Evolutionary conservation across 371 early-diverging fungal species (phyloP), one percentile per base, ranked within the genome.

Genomic region (Coemansia sp.): DNA sequence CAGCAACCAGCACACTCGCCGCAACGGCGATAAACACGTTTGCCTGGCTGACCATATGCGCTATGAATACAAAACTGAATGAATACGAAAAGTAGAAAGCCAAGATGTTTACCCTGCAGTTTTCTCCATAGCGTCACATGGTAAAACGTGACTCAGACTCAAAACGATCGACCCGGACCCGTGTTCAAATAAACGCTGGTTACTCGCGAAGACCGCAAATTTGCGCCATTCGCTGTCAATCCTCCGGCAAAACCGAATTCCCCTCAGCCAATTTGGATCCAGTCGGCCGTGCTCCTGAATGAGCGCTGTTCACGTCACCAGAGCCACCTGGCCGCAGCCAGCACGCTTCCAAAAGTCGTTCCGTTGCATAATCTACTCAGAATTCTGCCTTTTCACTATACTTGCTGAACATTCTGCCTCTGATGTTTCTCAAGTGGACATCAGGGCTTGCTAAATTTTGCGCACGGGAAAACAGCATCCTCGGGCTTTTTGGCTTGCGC

Each of bases 21-120:
- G 68, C 63, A 10, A 68, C 54, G 12, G 54, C 40, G 11, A 64
- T 62, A 50, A 68, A 68, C 31, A 68, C 5, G 30, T 39, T 63
- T 4, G 55, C 30, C 10, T 68, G 55, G 42, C 49, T 59, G 38
- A 40, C 55, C 64, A 64, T 64, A n/a, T 6, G 11, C 38, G 26
- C 6, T 34, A 40, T 40, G n/a, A 51, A 50, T 31, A 8, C 4
- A 31, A 20, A 11, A 33, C 14, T 33, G 12, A 10, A 51, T 20
- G 33, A 51, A 34, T 47, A 47, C 47, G 20, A n/a, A 47, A 47
- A 20, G 20, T 47, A 47, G 20, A 16, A 26, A 47, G 20, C 20
- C 20, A 20, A 20, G 20, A 20, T 20, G 20, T 20, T 20, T 20
- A 20, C 20, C 20, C 20, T 20, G 20, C 20, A 20, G 20, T 20